Evolutionary conservation across 2,329 filamentous ascomycete genomes (phyloP), one percentile per base, ranked within the genome.

Genomic region (Sporothrix variecibatus): DNA sequence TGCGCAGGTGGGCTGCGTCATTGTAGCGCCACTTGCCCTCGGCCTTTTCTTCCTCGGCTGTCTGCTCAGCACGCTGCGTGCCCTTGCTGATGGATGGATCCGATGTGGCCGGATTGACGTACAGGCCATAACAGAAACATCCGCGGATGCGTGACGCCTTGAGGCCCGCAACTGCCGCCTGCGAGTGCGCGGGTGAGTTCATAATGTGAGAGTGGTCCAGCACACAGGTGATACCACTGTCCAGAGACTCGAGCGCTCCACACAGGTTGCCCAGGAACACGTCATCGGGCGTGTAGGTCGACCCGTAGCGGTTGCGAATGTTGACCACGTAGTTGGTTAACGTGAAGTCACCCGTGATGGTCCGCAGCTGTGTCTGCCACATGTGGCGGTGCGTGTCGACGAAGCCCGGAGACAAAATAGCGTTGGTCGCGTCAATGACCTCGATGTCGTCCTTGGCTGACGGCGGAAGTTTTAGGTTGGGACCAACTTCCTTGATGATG

Each of bases 151-250:
- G 31, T n/a, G 58, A 20, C 20, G 62, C 71, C n/a, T 51, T 65
- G 28, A 72, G 43, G 40, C 56, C 60, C 31, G 53, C 26, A 23
- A 53, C 28, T 11, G 43, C 43, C 11, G 46, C 28, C 26, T 64
- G 15, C 28, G 53, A 65, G 64, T 73, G 49, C 23, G 28, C 51
- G 7, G 72, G 65, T 49, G 62, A 69, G 38, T 70, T 56, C 46
- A 69, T 67, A 49, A 73, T 58, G 43, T 69, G 62, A n/a, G 46
- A 58, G 49, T 73, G 72, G 51, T 70, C 72, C 5, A 73, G 46
- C 23, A 73, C 53, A 20, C 46, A 70, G 8, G 72, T 73, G 17
- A 56, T 73, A n/a, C 49, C 72, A 17, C n/a, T 28, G 23, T 73
- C 46, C 43, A 73, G 23, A 12, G 60, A 23, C 28, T 73, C 72